Base-by-base conservation (phyloP, 495 filamentous ascomycete species). In the Penicillium mononematosum region DNA sequence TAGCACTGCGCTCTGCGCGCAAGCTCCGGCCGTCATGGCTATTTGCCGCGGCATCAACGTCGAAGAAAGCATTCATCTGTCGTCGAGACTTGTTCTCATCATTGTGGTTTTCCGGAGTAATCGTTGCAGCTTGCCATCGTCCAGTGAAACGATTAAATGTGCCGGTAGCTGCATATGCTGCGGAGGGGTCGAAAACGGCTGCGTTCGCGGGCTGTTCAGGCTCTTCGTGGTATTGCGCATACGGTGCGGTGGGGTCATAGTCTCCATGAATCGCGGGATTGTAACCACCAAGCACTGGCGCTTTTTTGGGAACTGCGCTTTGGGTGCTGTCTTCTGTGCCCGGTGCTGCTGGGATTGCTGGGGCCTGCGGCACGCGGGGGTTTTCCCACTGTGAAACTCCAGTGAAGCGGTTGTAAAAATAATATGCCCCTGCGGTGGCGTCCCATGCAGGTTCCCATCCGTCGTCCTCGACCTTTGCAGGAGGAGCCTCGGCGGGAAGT, bases 1-100 rank as follows among this genome's bases (percentile, higher is more conserved):
- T 92, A n/a, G 85, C 85, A 42, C 87, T 85, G 31, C 70, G 79
- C 75, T 98, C 94, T 8, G 90, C 94, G 72, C 93, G 95, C 49
- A 98, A 73, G 67, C 91, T 96, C 53, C 89, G 83, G 7, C 94
- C 94, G 65, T 96, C 88, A 62, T 98, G 94, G 59, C 82, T 85
- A 67, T 97, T 97, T 1, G 95, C 95, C 20, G 92, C 93, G 11
- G 92, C 90, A 75, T 98, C 94, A n/a, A 98, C 94, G 66, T 98
- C 95, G 67, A 96, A 98, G 73, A 86, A 98, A 10, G 92, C 90
- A 66, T 87, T 87, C 89, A 98, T 89, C 78, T 98, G 94, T 45
- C 95, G 80, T 53, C 78, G 81, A 42, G 84, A 85, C 79, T 96
- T 96, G 60, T 90, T 90, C 70, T 94, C 92, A 66, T 97, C 94